Percentiles rank a stretch among this genome's conserved stretches.
Conservation (phyloP, 495 filamentous ascomycete genomes). For the Lepraria neglecta region DNA sequence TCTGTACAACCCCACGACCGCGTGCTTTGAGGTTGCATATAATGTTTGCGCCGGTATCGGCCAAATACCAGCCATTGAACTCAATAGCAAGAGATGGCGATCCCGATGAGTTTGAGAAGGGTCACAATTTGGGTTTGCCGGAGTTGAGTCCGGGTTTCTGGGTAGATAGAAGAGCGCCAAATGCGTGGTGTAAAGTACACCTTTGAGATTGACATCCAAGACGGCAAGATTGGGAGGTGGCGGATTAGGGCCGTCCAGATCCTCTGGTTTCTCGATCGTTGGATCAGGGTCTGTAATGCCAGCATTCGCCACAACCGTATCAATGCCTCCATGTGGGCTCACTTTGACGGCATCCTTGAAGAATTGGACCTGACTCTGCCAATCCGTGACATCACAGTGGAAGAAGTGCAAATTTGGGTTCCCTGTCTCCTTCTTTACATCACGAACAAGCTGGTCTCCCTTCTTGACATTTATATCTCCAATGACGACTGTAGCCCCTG, state of each 20-base stretch:
- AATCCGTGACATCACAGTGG: slow-evolving; percentile 51
- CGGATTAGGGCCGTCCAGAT: slow-evolving; percentile 38
- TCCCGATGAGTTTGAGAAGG: slow-evolving; percentile 24
- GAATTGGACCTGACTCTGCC: slow-evolving; percentile 54
- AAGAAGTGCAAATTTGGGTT: slow-evolving; percentile 45
- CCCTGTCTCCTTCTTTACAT: slow-evolving; percentile 32
- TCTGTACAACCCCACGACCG: slow-evolving; percentile 56
- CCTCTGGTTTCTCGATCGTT: slow-evolving; percentile 21
- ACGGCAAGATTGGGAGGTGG: slow-evolving; percentile 48
- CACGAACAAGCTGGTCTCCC: slow-evolving; percentile 35
- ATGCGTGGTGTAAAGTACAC: slow-evolving; percentile 58
- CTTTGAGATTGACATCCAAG: slow-evolving; percentile 55
- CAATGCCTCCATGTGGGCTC: slow-evolving; percentile 50
- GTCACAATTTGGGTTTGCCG: slow-evolving; percentile 22
- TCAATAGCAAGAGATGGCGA: slow-evolving; percentile 29
- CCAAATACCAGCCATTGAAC: slow-evolving; percentile 28
- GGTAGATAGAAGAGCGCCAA: slow-evolving; percentile 46
- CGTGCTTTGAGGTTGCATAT: slow-evolving; percentile 59
- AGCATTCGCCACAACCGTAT: slow-evolving; percentile 59
- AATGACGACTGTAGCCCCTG: slow-evolving; percentile 42
- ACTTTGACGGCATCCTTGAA: slow-evolving; percentile 49
- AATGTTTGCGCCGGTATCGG: slow-evolving; percentile 34
- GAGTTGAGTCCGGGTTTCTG: slow-evolving; percentile 27
- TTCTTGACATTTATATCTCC: slow-evolving; percentile 39
- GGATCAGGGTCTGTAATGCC: slow-evolving; percentile 43